Conservation (phyloP, 1,284 basidiomycete genomes). For the Gymnopus androsaceus region DNA sequence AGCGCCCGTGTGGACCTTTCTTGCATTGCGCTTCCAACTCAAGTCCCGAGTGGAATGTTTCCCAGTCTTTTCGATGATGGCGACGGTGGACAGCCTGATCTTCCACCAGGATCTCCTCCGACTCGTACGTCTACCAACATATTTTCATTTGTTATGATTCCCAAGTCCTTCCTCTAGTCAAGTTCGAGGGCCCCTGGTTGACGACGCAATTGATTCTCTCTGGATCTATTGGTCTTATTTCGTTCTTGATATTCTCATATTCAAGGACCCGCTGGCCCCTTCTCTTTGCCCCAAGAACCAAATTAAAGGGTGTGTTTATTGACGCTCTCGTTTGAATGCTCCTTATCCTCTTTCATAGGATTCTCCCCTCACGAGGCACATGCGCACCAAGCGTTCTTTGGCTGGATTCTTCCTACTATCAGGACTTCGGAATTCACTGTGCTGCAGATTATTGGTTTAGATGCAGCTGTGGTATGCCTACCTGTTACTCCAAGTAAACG, state of each 20-base stretch:
- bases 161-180: constrained; percentile 40
- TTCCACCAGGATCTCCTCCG: constrained; percentile 61
- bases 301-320: constrained; percentile 78
- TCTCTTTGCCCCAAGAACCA: constrained; percentile 89
- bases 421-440: constrained; percentile 90
- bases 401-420: constrained; percentile 94
- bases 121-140: constrained; percentile 41
- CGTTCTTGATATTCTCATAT: constrained; percentile 88
- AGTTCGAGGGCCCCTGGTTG: constrained; percentile 90
- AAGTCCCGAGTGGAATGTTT: neutral
- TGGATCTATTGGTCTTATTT: constrained; percentile 72
- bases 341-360: constrained; percentile 41
- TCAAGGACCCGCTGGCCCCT: constrained; percentile 86
- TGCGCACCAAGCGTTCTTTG: constrained; percentile 82
- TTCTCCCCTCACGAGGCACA: constrained; percentile 91
- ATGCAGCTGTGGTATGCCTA: constrained; percentile 80
- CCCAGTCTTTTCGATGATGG: constrained; percentile 14
- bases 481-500: neutral
- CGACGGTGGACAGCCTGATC: constrained; percentile 27
- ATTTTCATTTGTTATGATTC: neutral
- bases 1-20: no score
- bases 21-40: no score
- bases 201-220: constrained; percentile 88
- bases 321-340: neutral
- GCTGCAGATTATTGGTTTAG: constrained; percentile 94